A percentile compares a stretch with the other conserved stretches of the same genome.
phyloP scores from a whole-genome alignment of 495 filamentous ascomycete genomes.

The Neurospora terricola region DNA sequence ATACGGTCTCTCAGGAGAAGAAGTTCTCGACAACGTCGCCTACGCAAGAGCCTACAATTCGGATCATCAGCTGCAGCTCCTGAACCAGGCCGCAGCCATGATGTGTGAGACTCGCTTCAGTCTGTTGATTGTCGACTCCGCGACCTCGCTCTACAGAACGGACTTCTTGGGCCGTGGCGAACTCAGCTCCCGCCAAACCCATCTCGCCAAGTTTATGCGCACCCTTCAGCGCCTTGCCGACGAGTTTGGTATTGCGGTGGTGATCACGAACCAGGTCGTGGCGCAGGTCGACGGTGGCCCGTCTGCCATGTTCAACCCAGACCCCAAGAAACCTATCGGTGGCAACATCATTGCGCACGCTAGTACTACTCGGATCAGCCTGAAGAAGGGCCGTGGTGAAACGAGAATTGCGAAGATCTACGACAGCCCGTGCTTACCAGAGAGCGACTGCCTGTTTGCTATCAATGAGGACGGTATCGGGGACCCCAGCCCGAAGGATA shows the following conservation, averaged over 20 bases:
- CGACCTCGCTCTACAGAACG: slow-evolving; percentile 88
- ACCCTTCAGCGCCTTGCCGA: slow-evolving; percentile 89
- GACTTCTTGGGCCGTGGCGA: slow-evolving; percentile 94
- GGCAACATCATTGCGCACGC: slow-evolving; percentile 98
- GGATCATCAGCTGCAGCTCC: slow-evolving; percentile 87
- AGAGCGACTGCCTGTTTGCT: slow-evolving; percentile 92
- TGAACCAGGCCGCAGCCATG: slow-evolving; percentile 93
- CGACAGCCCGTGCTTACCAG: slow-evolving; percentile 92
- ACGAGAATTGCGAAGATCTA: slow-evolving; percentile 98
- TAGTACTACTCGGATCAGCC: slow-evolving; percentile 76
- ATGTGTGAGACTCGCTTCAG: slow-evolving; percentile 99
- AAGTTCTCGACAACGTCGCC: slow-evolving; percentile 95
- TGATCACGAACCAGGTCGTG: slow-evolving; percentile 98
- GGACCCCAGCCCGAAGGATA: slow-evolving; percentile 88
- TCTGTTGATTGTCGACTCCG: slow-evolving; percentile 86
- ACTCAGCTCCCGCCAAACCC: slow-evolving; percentile 77
- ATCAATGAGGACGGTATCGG: slow-evolving; percentile 96
- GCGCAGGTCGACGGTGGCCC: slow-evolving; percentile 96
- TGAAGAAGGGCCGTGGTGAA: slow-evolving; percentile 93
- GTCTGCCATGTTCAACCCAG: slow-evolving; percentile 95
- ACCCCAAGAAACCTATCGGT: slow-evolving; percentile 98
- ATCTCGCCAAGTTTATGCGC: slow-evolving; percentile 95
- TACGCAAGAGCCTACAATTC: slow-evolving; percentile 98
- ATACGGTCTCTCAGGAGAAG: slow-evolving; percentile 89
- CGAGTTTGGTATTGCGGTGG: slow-evolving; percentile 95